Base-by-base conservation (phyloP, 768 basidiomycete genomes). In the Kondoa subrosea region DNA sequence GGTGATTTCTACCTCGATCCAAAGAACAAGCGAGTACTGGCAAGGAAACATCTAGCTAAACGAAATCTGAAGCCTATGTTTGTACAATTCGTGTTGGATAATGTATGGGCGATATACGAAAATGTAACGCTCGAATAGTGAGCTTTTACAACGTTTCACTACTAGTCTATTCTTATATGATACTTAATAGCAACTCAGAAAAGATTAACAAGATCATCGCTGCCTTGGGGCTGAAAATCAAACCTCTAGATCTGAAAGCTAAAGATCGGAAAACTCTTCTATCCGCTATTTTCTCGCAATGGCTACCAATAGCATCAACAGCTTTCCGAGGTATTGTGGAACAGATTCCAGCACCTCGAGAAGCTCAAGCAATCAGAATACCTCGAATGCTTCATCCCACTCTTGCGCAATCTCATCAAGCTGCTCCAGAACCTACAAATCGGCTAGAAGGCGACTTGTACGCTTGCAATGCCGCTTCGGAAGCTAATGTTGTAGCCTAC, bases 1-100 rank as follows among this genome's bases (percentile, higher is more conserved):
- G 95, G 95, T 1, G 95, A 97, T 77, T 97, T 86, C 76, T 99
- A 87, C 77, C 81, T 97, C 64, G 95, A 97, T 76, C 89, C 93
- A 0, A 97, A 96, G 79, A 87, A 87, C 57, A 97, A 95, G 78
- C 83, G 84, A 72, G 88, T 97, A 50, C 85, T 97, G 75, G 88
- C 86, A 73, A 81, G 91, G 77, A 92, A 91, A 78, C 88, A 92
- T 77, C 82, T 96, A 68, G 75, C 73, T 30, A 93, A 91, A 21
- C 83, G 91, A 57, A 81, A 83, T 62, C 78, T 97, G 76, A 97
- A 97, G 79, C 89, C 92, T 14, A 81, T 97, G 29, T 97, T 97
- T 74, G 95, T 96, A 15, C 92, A 96, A 78, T 93, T 97, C 72
- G 87, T 99, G 15, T 78, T 99, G 71, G 95, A 97, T 65, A 97